phyloP scores from a whole-genome alignment of 2,329 filamentous ascomycete species.

The Colletotrichum sp. region DNA sequence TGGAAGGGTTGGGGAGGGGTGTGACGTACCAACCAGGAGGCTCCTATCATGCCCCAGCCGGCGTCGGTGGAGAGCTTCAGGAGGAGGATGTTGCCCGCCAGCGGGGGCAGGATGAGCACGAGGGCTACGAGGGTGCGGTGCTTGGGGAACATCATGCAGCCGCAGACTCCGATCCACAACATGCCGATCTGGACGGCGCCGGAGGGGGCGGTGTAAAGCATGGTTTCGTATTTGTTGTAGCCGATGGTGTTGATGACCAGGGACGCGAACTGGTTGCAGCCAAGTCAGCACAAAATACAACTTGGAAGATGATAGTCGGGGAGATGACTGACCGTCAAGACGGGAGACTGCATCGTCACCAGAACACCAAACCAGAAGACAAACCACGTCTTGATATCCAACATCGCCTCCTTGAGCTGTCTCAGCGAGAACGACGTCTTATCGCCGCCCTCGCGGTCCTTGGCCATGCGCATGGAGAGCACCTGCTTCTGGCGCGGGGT shows the following conservation, averaged over 20 bases:
- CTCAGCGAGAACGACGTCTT: conserved; percentile 45
- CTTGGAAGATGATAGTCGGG: too few species aligned
- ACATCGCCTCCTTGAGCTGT: conserved; percentile 49
- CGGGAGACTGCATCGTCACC: conserved; percentile 50
- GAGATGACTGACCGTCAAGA: conserved; percentile 37
- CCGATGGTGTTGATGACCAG: conserved; percentile 53
- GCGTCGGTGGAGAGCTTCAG: conserved; percentile 42
- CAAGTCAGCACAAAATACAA: neutral
- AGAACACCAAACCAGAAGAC: conserved; percentile 51
- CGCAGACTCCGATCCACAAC: conserved; percentile 49
- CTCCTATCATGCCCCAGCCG: conserved; percentile 53
- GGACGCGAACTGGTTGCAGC: conserved; percentile 44
- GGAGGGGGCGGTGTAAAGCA: conserved; percentile 52
- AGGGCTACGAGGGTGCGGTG: conserved; percentile 44
- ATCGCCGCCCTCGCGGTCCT: conserved; percentile 37
- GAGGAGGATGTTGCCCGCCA: conserved; percentile 49
- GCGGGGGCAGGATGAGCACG: conserved; percentile 42
- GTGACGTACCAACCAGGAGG: conserved; percentile 46
- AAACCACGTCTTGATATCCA: conserved; percentile 49
- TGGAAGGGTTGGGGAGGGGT: neutral
- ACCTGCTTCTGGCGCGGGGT: conserved; percentile 46
- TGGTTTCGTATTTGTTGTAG: conserved; percentile 47
- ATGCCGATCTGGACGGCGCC: conserved; percentile 49
- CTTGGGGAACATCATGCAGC: conserved; percentile 41
- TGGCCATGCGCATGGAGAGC: conserved; percentile 36